Base-by-base conservation (phyloP, 2,329 filamentous ascomycete genomes). In the Alternaria gaisen region DNA sequence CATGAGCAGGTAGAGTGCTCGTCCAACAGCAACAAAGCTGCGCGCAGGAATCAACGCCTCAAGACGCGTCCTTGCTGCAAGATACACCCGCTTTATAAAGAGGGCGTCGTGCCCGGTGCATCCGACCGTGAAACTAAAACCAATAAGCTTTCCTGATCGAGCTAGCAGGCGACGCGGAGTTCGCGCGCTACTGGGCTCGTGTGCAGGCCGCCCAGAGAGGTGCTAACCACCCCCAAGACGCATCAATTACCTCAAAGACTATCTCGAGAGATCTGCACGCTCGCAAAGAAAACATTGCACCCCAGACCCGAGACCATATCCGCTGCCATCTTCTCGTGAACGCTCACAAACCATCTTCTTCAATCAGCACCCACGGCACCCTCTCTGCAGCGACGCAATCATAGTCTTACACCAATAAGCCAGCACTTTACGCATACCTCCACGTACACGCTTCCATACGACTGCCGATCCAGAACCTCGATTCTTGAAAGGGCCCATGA, bases 151-250 rank as follows among this genome's bases (percentile, higher is more conserved):
- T 62, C 66, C 63, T 57, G 51, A 65, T 63, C 38, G 16, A 59
- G 67, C 56, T 67, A 70, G 64, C 44, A 63, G 65, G 51, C 48
- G 57, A 67, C 69, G 63, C 61, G 62, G 64, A 62, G 63, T 60
- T 64, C 67, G 63, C 58, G 63, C 62, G 58, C 10, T 32, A 32
- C 30, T 12, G 11, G 30, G 30, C 30, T 32, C 30, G 30, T 32
- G 30, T 32, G 30, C 30, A 32, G 30, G 30, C 30, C 52, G 63
- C 61, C 56, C 50, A 55, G 60, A 56, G 48, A 58, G 47, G 55
- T 34, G 57, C 63, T 60, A 66, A 54, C 64, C 60, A 59, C 56
- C 2, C 24, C 43, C 47, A 58, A 44, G 56, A 42, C 44, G 55
- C 61, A 47, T 66, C 65, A 69, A 70, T 69, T 59, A 57, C 67